Conservation (phyloP, 2,329 filamentous ascomycete genomes). For the Ceratocystis diversiconidia region DNA sequence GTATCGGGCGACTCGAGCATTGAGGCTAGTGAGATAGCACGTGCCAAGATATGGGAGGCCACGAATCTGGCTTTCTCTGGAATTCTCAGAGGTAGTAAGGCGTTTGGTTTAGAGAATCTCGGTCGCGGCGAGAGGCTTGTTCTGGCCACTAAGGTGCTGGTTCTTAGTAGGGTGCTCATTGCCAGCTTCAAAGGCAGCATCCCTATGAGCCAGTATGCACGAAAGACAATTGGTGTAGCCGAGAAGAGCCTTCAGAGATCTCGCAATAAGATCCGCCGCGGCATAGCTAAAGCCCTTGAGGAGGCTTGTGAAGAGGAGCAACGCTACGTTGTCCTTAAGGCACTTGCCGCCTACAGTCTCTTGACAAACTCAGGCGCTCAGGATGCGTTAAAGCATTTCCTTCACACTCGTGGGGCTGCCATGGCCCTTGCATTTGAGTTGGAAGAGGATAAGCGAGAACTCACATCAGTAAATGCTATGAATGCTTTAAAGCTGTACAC, state of each 20-base stretch:
- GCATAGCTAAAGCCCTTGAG: constrained; percentile 55
- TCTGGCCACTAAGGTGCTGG: constrained; percentile 54
- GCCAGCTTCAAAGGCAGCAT: constrained; percentile 49
- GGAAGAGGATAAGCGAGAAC: constrained; percentile 30
- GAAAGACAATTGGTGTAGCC: constrained; percentile 40
- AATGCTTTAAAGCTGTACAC: constrained; percentile 59
- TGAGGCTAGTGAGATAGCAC: constrained; percentile 27
- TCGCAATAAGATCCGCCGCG: constrained; percentile 47
- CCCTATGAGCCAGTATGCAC: constrained; percentile 25
- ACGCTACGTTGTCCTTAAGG: constrained; percentile 48
- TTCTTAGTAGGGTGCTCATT: constrained; percentile 59
- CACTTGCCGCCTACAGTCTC: constrained; percentile 69
- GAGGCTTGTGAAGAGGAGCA: constrained; percentile 39
- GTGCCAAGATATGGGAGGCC: constrained; percentile 36
- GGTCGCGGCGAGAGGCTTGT: constrained; percentile 38
- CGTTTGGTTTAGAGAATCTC: constrained; percentile 21
- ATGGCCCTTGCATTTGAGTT: constrained; percentile 47
- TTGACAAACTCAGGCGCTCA: constrained; percentile 64
- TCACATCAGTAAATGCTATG: constrained; percentile 38
- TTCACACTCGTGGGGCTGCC: constrained; percentile 55
- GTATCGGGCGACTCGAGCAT: constrained; percentile 21
- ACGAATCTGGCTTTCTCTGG: constrained; percentile 37
- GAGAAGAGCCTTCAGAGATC: constrained; percentile 49
- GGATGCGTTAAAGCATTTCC: constrained; percentile 66
- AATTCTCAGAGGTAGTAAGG: constrained; percentile 32